Base-by-base conservation (phyloP, 106 monocot species). In the Platanthera zijinensis region DNA sequence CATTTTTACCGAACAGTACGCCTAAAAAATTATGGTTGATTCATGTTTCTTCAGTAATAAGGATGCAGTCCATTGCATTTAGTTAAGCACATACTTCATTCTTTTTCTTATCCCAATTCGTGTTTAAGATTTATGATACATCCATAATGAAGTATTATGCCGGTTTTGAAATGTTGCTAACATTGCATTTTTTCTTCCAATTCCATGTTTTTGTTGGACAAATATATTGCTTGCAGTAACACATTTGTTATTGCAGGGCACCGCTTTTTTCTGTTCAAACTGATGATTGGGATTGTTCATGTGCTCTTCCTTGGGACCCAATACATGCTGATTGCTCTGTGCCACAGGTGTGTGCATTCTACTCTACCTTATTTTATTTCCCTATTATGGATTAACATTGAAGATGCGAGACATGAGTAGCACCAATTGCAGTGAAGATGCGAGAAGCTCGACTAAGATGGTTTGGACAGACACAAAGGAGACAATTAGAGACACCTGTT, bases 211-310 rank as follows among this genome's bases (percentile, higher is more conserved):
- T 56, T 14, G 56, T 56, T 56, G 8, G 63, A 25, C 8, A 39
- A 69, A 3, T 72, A 22, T 51, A 51, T 72, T 72, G 5, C 51
- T 72, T 30, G 28, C 12, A 72, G 51, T 70, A 15, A 46, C 50
- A 72, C n/a, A 48, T n/a, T 50, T 72, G 39, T 19, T 72, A 15
- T 80, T 79, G 10, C 81, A 95, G 95, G 82, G 91, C 91, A 59
- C 97, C 94, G 12, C 83, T 94, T 82, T 84, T 73, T 82, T 83
- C 82, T 39, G 69, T 74, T 69, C 97, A 97, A 83, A 89, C 86
- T 84, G 86, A 93, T 77, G 88, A 97, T 52, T 97, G 97, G 93
- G 94, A 97, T 71, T 97, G 97, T 80, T 97, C 86, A 48, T 97
- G 93, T 77, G 78, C 89, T 78, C 52, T 97, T n/a, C 78, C 64